Evolutionary conservation across 805 yeast species (phyloP), one percentile per base, ranked within the genome.

Genomic region (Wickerhamomyces ciferrii): DNA sequence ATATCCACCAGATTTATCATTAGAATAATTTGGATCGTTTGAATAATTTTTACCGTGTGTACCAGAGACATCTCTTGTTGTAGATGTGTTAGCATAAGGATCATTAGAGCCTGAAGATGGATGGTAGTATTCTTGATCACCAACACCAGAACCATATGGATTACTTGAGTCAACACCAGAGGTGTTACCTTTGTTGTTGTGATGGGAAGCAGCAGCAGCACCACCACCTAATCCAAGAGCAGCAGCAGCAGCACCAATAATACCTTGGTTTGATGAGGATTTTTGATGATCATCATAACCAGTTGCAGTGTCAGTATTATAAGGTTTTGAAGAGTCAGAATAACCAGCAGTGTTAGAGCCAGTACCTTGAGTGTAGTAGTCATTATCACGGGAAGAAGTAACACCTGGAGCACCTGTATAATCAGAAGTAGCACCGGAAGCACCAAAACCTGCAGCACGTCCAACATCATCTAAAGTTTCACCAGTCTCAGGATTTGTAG

Each of bases 361-460:
- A 35, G 15, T 3, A 32, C 19, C 5, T 15, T 32, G 15, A 32
- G 21, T 9, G 11, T 34, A 3, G 37, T 34, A 34, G 4, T 15
- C 18, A 31, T 31, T 18, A n/a, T 15, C 18, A 15, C 35, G 10
- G 5, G 35, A 31, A 11, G 31, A 11, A 27, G 15, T 13, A 35
- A 23, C 20, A 11, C 4, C 38, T 18, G 38, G 14, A 19, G 23
- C 38, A 18, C 17, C 19, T 13, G 25, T 20, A 21, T 20, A 5
- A 19, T 37, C 17, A 14, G 39, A 20, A 13, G 39, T 48, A 17
- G 49, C 52, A 42, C 48, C 54, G 14, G 52, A 36, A 20, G 54
- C 49, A 39, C 53, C 53, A 6, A 46, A 17, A 18, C 45, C 50
- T 38, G 49, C 53, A n/a, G 48, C 43, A 32, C 37, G 29, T 5